These are phyloP conservation scores for Chlamydomonas schloesseri DNA, from an alignment of 139 green algal genomes.

Conservation along the genomic window DNA sequence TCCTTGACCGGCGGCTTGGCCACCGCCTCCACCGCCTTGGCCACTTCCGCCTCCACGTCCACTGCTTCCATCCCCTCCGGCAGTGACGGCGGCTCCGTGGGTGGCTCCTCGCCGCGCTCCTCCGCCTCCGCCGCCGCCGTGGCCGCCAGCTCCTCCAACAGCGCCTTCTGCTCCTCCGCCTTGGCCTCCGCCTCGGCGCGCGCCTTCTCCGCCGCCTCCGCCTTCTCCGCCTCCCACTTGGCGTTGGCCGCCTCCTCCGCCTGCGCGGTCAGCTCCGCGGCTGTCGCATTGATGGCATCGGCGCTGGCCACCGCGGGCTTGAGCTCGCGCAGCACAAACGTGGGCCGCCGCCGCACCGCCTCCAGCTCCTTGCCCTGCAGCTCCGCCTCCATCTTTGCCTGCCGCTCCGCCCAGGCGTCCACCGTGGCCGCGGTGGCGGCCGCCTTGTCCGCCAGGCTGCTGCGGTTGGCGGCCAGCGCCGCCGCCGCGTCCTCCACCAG, in stretches of 20 bases:
- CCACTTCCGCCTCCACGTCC: slow-evolving; percentile 69
- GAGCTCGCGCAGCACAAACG: slow-evolving; percentile 62
- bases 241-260: slow-evolving; percentile 56
- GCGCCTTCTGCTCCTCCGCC: slow-evolving; percentile 49
- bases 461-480: slow-evolving; percentile 1
- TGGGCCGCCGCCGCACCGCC: slow-evolving; percentile 47
- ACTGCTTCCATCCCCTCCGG: slow-evolving; percentile 35
- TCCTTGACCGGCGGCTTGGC: slow-evolving; percentile 46
- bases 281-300: slow-evolving; percentile 44
- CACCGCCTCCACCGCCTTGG: slow-evolving; percentile 61
- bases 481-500: slow-evolving; percentile 51
- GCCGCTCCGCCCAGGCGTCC: slow-evolving; percentile 50
- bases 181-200: slow-evolving; percentile 51
- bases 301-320: slow-evolving; percentile 37
- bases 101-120: slow-evolving; percentile 37
- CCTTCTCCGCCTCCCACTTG: slow-evolving; percentile 52
- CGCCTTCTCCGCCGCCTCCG: slow-evolving; percentile 50
- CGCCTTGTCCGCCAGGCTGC: slow-evolving; percentile 32
- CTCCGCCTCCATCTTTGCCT: slow-evolving; percentile 24
- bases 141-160: slow-evolving; percentile 56
- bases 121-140: slow-evolving; percentile 27
- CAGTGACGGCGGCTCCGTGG: slow-evolving; percentile 24
- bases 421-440: slow-evolving; percentile 19
- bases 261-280: slow-evolving; percentile 51
- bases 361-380: slow-evolving; percentile 52